Conservation (phyloP, 2,329 filamentous ascomycete genomes). For the Neofusicoccum sp. region DNA sequence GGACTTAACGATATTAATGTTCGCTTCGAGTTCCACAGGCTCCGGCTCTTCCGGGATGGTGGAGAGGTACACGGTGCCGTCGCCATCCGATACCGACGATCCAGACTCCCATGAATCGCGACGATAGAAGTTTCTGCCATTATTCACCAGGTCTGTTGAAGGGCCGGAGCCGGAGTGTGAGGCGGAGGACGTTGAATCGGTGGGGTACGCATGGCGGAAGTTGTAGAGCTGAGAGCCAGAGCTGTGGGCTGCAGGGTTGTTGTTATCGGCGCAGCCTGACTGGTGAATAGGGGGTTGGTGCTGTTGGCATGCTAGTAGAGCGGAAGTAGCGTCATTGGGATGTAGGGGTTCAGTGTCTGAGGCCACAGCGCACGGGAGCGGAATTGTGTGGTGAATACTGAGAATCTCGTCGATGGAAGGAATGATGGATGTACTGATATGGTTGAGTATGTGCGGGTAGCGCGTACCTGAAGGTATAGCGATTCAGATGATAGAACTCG, state of each 20-base stretch:
- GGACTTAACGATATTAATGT: not conserved
- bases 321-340: not conserved
- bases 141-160: too few species aligned
- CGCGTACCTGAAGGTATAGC: not conserved
- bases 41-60: not conserved
- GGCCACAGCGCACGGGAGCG: not conserved
- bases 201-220: not conserved
- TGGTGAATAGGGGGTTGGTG: not conserved
- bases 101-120: not conserved
- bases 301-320: not conserved
- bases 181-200: not conserved
- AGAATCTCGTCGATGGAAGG: slow-evolving; percentile 15
- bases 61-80: not conserved
- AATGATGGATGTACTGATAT: not conserved
- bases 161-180: too few species aligned
- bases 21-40: not conserved
- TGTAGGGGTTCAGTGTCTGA: not conserved
- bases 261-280: not conserved
- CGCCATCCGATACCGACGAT: not conserved
- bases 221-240: slow-evolving; percentile 2
- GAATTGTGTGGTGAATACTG: not conserved
- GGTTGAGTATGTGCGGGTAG: slow-evolving; percentile 15
- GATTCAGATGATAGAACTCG: not conserved
- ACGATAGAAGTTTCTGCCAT: too few species aligned
- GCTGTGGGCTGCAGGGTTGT: not conserved